phyloP scores from a whole-genome alignment of 2,329 filamentous ascomycete genomes.

The Pseudogymnoascus sp. region DNA sequence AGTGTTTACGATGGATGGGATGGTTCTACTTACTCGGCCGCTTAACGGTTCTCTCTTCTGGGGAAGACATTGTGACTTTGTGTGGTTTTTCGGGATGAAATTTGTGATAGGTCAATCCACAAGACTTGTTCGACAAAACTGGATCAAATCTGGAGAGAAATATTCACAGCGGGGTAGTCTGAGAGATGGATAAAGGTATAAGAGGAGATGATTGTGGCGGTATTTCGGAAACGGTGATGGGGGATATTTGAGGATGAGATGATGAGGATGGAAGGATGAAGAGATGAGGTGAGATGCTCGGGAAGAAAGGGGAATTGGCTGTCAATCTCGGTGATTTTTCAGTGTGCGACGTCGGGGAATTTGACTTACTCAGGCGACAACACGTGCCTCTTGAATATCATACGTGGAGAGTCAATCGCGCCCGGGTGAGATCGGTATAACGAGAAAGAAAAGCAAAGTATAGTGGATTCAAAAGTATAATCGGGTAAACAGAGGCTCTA shows the following conservation, averaged over 20 bases:
- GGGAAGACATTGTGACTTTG: conserved; percentile 20
- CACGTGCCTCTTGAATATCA: conserved; percentile 3
- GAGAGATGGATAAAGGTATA: neutral
- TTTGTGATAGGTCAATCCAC: conserved; percentile 3
- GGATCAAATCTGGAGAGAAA: neutral
- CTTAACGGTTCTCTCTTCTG: conserved; percentile 23
- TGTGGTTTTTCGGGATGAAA: neutral
- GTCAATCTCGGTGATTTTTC: neutral
- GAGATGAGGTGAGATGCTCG: neutral
- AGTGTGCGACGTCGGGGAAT: neutral
- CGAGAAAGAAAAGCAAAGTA: neutral
- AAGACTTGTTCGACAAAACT: neutral
- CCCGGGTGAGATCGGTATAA: neutral
- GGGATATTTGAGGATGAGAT: neutral
- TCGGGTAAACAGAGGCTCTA: neutral
- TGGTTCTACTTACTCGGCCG: conserved; percentile 24
- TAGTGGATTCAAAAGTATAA: neutral
- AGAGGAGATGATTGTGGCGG: neutral
- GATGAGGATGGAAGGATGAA: neutral
- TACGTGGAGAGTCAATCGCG: neutral
- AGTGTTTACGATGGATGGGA: neutral
- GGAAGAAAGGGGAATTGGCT: neutral
- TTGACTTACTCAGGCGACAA: neutral
- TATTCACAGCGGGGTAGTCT: neutral
- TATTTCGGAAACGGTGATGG: neutral